Conservation (phyloP, 2,329 filamentous ascomycete species). For the Curvularia sp. region DNA sequence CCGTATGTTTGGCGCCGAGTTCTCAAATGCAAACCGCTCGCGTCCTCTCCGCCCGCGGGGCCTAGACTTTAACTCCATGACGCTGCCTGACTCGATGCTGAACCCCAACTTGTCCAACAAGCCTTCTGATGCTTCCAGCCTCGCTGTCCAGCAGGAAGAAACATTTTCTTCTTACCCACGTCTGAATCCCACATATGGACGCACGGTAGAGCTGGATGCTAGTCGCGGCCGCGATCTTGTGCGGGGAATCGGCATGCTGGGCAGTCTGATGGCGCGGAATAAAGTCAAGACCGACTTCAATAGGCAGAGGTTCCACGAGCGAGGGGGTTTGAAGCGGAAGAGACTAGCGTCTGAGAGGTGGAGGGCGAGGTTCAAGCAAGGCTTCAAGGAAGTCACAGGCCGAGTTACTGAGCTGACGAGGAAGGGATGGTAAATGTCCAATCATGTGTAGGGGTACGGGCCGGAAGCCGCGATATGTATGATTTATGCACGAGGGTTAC, state of each 20-base stretch:
- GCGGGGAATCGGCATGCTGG: conserved; percentile 56
- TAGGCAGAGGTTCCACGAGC: conserved; percentile 75
- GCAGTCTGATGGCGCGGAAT: conserved; percentile 60
- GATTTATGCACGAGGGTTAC: conserved; percentile 5
- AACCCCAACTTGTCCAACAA: conserved; percentile 30
- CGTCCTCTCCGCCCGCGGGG: conserved; percentile 8
- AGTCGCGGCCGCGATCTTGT: conserved; percentile 56
- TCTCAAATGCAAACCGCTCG: conserved; percentile 15
- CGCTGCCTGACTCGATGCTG: conserved; percentile 20
- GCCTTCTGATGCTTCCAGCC: conserved; percentile 19
- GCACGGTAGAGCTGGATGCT: conserved; percentile 49
- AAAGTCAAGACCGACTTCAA: conserved; percentile 63
- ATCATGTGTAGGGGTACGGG: background rate
- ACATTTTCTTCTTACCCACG: conserved; percentile 39
- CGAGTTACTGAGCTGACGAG: conserved; percentile 73
- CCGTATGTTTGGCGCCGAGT: conserved; percentile 31
- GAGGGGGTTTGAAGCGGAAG: conserved; percentile 79
- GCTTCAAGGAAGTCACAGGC: conserved; percentile 69
- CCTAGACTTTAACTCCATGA: conserved; percentile 34
- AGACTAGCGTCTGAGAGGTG: conserved; percentile 73
- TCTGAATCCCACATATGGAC: conserved; percentile 52
- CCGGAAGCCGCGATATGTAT: conserved; percentile 1
- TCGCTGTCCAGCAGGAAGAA: conserved; percentile 30
- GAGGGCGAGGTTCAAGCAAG: conserved; percentile 71
- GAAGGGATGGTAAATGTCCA: conserved; percentile 74